Percentiles rank a stretch among this genome's conserved stretches.
phyloP scores from a whole-genome alignment of 2,329 filamentous ascomycete species.

The Epichloe glyceriae region DNA sequence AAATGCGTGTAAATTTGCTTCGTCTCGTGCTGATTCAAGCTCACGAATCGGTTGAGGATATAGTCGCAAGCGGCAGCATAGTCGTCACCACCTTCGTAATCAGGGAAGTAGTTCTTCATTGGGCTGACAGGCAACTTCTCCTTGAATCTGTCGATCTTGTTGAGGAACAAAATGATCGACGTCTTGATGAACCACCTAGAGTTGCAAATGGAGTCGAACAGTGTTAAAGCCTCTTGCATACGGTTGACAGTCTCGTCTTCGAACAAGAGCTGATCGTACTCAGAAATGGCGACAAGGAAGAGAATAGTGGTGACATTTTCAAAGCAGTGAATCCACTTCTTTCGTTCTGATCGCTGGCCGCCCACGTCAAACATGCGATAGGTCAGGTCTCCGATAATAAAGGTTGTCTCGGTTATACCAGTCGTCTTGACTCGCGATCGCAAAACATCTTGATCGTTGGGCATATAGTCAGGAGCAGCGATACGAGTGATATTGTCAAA shows the following conservation, averaged over 20 bases:
- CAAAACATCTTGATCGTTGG: slow-evolving; percentile 89
- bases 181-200: slow-evolving; percentile 86
- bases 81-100: slow-evolving; percentile 90
- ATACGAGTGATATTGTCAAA: slow-evolving; percentile 93
- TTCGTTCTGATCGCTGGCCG: slow-evolving; percentile 81
- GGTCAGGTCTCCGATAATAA: slow-evolving; percentile 80
- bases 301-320: slow-evolving; percentile 96
- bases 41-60: slow-evolving; percentile 96
- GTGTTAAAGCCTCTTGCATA: slow-evolving; percentile 79
- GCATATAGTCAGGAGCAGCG: slow-evolving; percentile 81
- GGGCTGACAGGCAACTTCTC: slow-evolving; percentile 70
- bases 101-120: slow-evolving; percentile 82
- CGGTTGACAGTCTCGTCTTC: slow-evolving; percentile 94
- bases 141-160: slow-evolving; percentile 85
- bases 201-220: slow-evolving; percentile 81
- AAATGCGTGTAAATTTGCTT: slow-evolving; percentile 99
- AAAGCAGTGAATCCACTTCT: slow-evolving; percentile 97
- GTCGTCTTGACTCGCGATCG: slow-evolving; percentile 84
- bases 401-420: slow-evolving; percentile 89
- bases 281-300: slow-evolving; percentile 91
- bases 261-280: slow-evolving; percentile 92
- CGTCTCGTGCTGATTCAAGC: slow-evolving; percentile 95
- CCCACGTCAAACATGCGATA: slow-evolving; percentile 97
- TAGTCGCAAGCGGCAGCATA: slow-evolving; percentile 96
- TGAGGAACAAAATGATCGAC: slow-evolving; percentile 77